Evolutionary conservation across 169 alveolate genomes (phyloP), one percentile per base, ranked within the genome.

Genomic region (Cryptosporidium xiaoi): DNA sequence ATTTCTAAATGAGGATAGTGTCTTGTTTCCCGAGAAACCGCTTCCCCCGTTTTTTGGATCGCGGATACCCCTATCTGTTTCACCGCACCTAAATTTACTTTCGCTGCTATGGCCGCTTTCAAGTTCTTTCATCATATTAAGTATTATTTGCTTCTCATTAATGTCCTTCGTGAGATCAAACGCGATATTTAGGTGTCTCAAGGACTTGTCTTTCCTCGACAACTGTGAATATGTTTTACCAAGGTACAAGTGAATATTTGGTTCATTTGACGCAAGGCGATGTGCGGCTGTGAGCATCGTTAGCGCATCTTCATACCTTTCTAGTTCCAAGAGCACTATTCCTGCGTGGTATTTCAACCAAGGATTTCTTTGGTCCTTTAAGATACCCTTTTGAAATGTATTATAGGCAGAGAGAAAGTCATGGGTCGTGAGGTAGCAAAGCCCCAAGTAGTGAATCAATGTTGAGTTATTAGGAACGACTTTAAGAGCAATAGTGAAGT

Each of bases 221-320:
- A 91, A 67, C 40, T 90, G 90, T 46, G 92, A 93, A 87, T 91
- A 92, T n/a, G 93, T 91, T 82, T 93, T 94, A 8, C 97, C 97
- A 53, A 92, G 91, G 20, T 91, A 90, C 1, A 94, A 91, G 82
- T 93, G 94, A 16, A 94, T 92, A 16, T 94, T 94, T 20, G 96
- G 93, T 68, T 94, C 97, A 83, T 91, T 92, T 10, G 97, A 93
- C 65, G 91, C 92, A 51, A 91, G 91, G 44, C 92, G 93, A 24
- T 90, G 92, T 48, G 94, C 91, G 24, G 92, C 93, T 77, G 90
- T 83, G 10, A 93, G 71, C 60, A 93, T 90, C 51, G 89, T 82
- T 15, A 94, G 67, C 7, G 97, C 97, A 55, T 94, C 95, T 55
- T 92, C 94, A 68, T 92, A 84, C 68, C 92, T 89, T 18, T 93